These are phyloP conservation scores for Aspergillus neoniger DNA, from an alignment of 2,329 filamentous ascomycete species.

Conservation along the genomic window DNA sequence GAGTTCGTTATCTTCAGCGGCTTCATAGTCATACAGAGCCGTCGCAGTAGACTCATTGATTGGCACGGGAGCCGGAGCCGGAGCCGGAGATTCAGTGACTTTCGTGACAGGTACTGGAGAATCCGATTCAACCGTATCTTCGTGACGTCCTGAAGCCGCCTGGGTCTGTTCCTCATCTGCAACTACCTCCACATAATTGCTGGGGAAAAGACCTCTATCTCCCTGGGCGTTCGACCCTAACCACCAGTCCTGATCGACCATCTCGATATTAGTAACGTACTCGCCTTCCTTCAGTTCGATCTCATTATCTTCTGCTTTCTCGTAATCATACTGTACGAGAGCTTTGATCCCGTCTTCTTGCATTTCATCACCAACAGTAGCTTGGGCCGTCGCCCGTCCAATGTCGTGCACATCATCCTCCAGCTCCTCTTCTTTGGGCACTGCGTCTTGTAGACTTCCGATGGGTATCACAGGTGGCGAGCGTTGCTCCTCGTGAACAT, in stretches of 20 bases:
- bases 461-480: constrained; percentile 58
- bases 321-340: constrained; percentile 89
- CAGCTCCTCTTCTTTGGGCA: constrained; percentile 66
- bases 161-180: constrained; percentile 55
- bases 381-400: constrained; percentile 61
- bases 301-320: constrained; percentile 97
- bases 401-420: constrained; percentile 63
- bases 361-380: constrained; percentile 54
- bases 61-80: constrained; percentile 20
- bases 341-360: constrained; percentile 67
- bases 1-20: constrained; percentile 84
- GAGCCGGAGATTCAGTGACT: constrained; percentile 29
- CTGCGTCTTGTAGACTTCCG: constrained; percentile 61
- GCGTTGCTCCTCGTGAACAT: constrained; percentile 46
- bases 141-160: constrained; percentile 32
- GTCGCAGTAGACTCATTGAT: constrained; percentile 67
- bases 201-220: constrained; percentile 88
- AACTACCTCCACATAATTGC: constrained; percentile 91
- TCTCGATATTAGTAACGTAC: constrained; percentile 86
- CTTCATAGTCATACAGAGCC: constrained; percentile 93
- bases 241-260: constrained; percentile 99
- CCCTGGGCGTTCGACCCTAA: constrained; percentile 85
- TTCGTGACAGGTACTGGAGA: constrained; percentile 40
- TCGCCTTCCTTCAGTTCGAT: constrained; percentile 88
- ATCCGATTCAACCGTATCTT: constrained; percentile 33